Percentiles rank a stretch among this genome's conserved stretches.
Evolutionary conservation across 441 rosid species (phyloP).

Genomic region (Populus hybrid): DNA sequence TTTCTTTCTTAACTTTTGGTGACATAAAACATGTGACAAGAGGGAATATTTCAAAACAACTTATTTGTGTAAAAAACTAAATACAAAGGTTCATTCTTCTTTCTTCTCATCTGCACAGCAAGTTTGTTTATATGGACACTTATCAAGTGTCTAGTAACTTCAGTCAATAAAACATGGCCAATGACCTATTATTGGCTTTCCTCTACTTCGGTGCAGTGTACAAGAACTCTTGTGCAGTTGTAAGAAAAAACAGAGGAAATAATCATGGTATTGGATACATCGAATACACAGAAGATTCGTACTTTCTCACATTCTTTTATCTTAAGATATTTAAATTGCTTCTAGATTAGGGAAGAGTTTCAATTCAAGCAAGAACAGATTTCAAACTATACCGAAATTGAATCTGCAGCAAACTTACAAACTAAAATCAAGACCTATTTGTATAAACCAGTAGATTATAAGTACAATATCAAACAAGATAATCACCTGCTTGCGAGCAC

Average conservation of each 20-base stretch:
- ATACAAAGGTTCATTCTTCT: background rate
- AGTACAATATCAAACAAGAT: constrained; percentile 12
- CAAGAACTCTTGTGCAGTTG: background rate
- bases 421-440: background rate
- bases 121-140: background rate
- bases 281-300: background rate
- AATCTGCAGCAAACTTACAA: background rate
- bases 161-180: background rate
- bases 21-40: background rate
- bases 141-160: background rate
- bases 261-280: background rate
- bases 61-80: background rate
- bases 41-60: background rate
- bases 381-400: background rate
- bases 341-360: background rate
- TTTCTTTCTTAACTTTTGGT: background rate
- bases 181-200: background rate
- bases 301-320: background rate
- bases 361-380: background rate
- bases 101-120: background rate
- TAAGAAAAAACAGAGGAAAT: background rate
- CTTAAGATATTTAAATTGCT: constrained; percentile 3
- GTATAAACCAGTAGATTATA: constrained; percentile 7
- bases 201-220: background rate
- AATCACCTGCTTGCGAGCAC: constrained; percentile 95